Conservation (phyloP, 2,329 filamentous ascomycete genomes). For the Dactylellina parvicollis region DNA sequence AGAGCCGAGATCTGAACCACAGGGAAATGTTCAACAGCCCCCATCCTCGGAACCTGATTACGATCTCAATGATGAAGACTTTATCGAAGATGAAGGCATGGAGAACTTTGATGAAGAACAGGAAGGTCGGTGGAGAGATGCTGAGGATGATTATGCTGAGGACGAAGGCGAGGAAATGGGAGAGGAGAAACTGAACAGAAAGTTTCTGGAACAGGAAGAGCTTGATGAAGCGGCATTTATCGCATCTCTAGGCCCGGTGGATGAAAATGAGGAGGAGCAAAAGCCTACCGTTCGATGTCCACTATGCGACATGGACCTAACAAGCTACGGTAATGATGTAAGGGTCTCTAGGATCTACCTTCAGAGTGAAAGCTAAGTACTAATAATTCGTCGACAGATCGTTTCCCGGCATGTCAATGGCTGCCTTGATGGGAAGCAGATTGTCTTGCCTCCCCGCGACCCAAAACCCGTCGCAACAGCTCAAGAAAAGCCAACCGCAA, state of each 20-base stretch:
- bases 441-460: slow-evolving; percentile 65
- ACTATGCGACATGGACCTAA: slow-evolving; percentile 53
- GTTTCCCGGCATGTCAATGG: slow-evolving; percentile 88
- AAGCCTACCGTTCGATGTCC: slow-evolving; percentile 54
- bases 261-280: slow-evolving; percentile 60
- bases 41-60: neutral
- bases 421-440: slow-evolving; percentile 84
- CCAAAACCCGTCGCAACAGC: slow-evolving; percentile 57
- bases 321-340: slow-evolving; percentile 58
- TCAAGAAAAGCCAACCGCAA: slow-evolving; percentile 54
- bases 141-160: slow-evolving; percentile 61
- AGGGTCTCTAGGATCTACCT: slow-evolving; percentile 45
- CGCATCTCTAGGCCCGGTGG: slow-evolving; percentile 64
- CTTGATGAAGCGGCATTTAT: slow-evolving; percentile 68
- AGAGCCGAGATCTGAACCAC: neutral
- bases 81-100: slow-evolving; percentile 51
- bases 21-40: neutral
- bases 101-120: slow-evolving; percentile 53
- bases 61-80: slow-evolving; percentile 27
- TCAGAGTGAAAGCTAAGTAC: slow-evolving; percentile 69
- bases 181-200: slow-evolving; percentile 64
- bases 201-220: slow-evolving; percentile 80
- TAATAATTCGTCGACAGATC: slow-evolving; percentile 71
- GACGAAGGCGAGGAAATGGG: slow-evolving; percentile 73
- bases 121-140: slow-evolving; percentile 46